Evolutionary conservation across 176 grass and related monocot species (phyloP).

Genomic region (Eremochloa ophiuroides): DNA sequence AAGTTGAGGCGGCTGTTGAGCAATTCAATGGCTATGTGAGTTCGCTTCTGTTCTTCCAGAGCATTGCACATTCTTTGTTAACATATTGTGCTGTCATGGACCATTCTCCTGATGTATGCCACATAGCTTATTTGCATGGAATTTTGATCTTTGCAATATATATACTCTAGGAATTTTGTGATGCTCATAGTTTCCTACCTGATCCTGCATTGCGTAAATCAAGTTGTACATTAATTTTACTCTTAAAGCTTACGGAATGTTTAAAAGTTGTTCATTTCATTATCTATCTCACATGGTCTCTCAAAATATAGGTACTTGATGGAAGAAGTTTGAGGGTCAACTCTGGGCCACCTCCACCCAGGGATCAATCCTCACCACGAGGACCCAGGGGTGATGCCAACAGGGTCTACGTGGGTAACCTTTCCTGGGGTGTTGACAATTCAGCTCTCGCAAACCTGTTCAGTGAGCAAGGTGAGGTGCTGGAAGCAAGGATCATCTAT

Average conservation of each 20-base stretch:
- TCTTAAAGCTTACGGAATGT: not conserved
- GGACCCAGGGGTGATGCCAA: conserved; percentile 41
- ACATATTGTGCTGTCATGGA: not conserved
- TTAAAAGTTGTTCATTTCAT: not conserved
- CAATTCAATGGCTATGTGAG: conserved; percentile 85
- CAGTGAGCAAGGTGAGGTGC: conserved; percentile 62
- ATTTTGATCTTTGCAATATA: not conserved
- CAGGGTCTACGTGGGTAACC: conserved; percentile 79
- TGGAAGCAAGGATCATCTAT: conserved; percentile 69
- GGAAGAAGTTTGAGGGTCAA: conserved; percentile 72
- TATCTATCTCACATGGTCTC: not conserved
- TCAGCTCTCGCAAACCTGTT: conserved; percentile 64
- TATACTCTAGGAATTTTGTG: not conserved
- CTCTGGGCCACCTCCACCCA: conserved; percentile 60
- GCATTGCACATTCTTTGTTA: not conserved
- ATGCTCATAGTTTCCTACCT: not conserved
- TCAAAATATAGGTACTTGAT: conserved; percentile 52
- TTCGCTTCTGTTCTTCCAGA: not conserved
- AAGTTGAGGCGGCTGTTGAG: conserved; percentile 63
- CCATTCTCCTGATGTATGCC: not conserved
- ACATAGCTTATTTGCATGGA: not conserved
- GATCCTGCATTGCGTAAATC: not conserved
- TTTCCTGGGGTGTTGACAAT: conserved; percentile 82
- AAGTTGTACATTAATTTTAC: not conserved
- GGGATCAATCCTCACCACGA: conserved; percentile 44